These are phyloP conservation scores for Zostera marina DNA, from an alignment of 116 monocot genomes.

Conservation along the genomic window DNA sequence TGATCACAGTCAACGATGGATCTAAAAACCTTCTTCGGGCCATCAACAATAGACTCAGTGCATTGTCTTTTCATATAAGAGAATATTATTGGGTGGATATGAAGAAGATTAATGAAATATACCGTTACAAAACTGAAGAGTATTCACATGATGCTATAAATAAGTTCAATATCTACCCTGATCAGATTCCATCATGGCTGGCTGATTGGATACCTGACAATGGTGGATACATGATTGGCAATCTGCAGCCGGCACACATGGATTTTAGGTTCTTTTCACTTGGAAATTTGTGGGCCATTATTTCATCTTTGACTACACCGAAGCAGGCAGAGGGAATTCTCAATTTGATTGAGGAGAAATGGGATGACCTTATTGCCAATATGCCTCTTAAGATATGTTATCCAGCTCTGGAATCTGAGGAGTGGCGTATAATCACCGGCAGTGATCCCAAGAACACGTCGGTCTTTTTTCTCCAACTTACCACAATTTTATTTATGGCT, in stretches of 20 bases:
- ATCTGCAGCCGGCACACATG: slow-evolving; percentile 77
- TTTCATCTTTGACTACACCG: slow-evolving; percentile 50
- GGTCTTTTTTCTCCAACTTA: slow-evolving; percentile 7
- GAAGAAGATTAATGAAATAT: slow-evolving; percentile 64
- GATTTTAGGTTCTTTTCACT: slow-evolving; percentile 66
- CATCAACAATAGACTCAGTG: slow-evolving; percentile 49
- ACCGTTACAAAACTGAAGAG: slow-evolving; percentile 64
- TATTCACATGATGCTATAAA: slow-evolving; percentile 45
- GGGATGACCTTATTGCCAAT: slow-evolving; percentile 53
- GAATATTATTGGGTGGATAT: slow-evolving; percentile 65
- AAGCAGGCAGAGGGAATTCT: slow-evolving; percentile 60
- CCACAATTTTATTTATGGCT: not conserved
- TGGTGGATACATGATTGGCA: slow-evolving; percentile 60
- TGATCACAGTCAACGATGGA: slow-evolving; percentile 41
- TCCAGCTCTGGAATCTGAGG: slow-evolving; percentile 46
- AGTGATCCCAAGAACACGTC: slow-evolving; percentile 83
- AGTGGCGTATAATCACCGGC: slow-evolving; percentile 70
- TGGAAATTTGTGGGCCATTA: slow-evolving; percentile 57
- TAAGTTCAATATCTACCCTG: slow-evolving; percentile 52
- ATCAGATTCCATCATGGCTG: slow-evolving; percentile 43
- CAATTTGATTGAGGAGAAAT: slow-evolving; percentile 52
- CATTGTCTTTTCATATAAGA: slow-evolving; percentile 52
- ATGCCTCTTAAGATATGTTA: slow-evolving; percentile 84
- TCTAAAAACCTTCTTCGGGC: slow-evolving; percentile 35
- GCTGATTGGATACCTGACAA: slow-evolving; percentile 54